Base-by-base conservation (phyloP, 345 rosid species). In the Clausena lansium region DNA sequence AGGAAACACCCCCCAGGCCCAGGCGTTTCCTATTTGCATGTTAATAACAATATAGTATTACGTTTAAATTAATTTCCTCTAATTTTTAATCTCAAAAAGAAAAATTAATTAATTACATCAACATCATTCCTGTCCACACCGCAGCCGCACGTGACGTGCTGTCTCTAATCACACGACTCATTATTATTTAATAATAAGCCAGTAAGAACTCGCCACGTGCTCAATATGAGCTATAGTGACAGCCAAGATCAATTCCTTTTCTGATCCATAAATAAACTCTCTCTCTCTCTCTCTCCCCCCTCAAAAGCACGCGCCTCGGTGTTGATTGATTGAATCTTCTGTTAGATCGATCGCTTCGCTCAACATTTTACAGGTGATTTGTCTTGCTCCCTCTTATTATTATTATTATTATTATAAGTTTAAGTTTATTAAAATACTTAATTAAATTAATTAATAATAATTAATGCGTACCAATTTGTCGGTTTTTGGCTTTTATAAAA, bases 401-500 rank as follows among this genome's bases (percentile, higher is more conserved):
- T 0, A 13, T 45, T 0, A 45, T 13, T 0, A 39, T 39, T 9
- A 39, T 45, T 2, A 13, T 45, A 11, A 13, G 50, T 45, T 45
- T 45, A 45, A 13, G 15, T 45, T 11, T 45, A 13, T 45, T 45
- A 45, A 45, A 45, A 13, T 45, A 3, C 13, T 45, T 45, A 45
- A 45, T 52, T 52, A 52, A 52, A 52, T 52, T 52, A 17, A 52
- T 0, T 4, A 19, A 52, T 52, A 52, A 52, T 52, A 52, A 52
- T 17, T 17, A 52, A 15, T 52, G 22, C 22, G 22, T 5, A 52
- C 17, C 57, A 22, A 52, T 73, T 80, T 70, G 83, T 83, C 85
- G 83, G 82, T 81, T 79, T 87, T 79, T 70, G 70, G 70, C 83
- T 70, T 78, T 54, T 68, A 30, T 70, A 70, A 13, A 45, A 82